These are phyloP conservation scores for Talaromyces sp. DNA, from an alignment of 2,329 filamentous ascomycete species.

Conservation along the genomic window DNA sequence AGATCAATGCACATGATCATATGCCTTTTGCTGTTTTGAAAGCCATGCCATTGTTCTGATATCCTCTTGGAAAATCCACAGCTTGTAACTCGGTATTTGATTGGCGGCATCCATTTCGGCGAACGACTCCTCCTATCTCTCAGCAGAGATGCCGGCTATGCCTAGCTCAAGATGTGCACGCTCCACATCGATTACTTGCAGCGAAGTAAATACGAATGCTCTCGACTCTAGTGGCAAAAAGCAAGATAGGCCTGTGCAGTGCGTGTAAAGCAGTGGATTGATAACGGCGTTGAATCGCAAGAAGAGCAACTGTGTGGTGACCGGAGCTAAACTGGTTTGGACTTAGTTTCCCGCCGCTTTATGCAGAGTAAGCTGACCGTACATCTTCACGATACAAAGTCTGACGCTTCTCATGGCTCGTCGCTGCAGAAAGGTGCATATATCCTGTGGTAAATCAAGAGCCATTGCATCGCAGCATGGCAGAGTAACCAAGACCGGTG, in stretches of 20 bases:
- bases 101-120: slow-evolving; percentile 8
- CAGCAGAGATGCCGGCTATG: not conserved
- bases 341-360: not conserved
- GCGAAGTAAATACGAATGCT: not conserved
- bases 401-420: not conserved
- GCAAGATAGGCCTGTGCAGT: not conserved
- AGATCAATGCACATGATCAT: not conserved
- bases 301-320: not conserved
- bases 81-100: not conserved
- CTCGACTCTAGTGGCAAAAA: not conserved
- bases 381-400: not conserved
- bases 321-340: not conserved
- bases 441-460: not conserved
- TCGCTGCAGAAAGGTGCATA: not conserved
- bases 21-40: not conserved
- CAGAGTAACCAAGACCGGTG: not conserved
- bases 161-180: not conserved
- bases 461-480: not conserved
- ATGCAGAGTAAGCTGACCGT: not conserved
- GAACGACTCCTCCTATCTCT: not conserved
- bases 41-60: not conserved
- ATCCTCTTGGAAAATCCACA: not conserved
- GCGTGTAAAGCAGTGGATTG: not conserved
- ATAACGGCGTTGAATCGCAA: not conserved
- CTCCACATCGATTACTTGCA: not conserved